Evolutionary conservation across 345 rosid genomes (phyloP), one percentile per base, ranked within the genome.

Genomic region (Cardamine occulta): DNA sequence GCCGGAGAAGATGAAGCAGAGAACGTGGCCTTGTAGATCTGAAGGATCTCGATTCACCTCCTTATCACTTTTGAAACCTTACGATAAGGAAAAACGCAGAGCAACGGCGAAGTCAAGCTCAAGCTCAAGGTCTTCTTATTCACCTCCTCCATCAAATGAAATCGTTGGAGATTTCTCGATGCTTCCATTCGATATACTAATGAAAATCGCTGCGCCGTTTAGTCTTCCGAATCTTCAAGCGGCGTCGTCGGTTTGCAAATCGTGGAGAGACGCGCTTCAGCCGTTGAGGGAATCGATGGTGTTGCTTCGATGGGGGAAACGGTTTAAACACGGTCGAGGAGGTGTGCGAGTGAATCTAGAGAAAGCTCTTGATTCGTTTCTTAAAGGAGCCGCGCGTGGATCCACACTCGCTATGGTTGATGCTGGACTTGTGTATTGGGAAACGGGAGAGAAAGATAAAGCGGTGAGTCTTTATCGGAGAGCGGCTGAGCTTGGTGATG

Each of bases 401-500:
- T 92, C 91, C 35, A 83, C 93, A n/a, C 87, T 87, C 9, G 96
- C 99, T n/a, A 92, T 95, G 99, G 98, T 95, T 23, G 99, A 95
- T 31, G 99, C 98, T 0, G 97, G 97, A 10, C 89, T 95, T 23
- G 62, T 95, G 42, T 90, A 85, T 51, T 95, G 99, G 98, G 98
- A 90, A 74, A 72, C 66, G 17, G 99, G 92, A 24, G 61, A 72
- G 45, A 86, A 76, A 44, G 88, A 85, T 21, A 84, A 76, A 74
- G 97, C 98, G 0, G 70, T 87, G 35, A 68, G 71, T 1, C 54
- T 90, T 29, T 95, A 95, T 48, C 68, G 35, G 69, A 87, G 78
- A 77, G 99, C 99, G 3, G 98, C 99, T 1, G 84, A 76, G 78
- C 90, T 90, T 2, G 96, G 97, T 5, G 96, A 92, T 63, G 74